Evolutionary conservation across 164 flowering plant genomes (phyloP).

Genomic region (Vitis rotundifolia): DNA sequence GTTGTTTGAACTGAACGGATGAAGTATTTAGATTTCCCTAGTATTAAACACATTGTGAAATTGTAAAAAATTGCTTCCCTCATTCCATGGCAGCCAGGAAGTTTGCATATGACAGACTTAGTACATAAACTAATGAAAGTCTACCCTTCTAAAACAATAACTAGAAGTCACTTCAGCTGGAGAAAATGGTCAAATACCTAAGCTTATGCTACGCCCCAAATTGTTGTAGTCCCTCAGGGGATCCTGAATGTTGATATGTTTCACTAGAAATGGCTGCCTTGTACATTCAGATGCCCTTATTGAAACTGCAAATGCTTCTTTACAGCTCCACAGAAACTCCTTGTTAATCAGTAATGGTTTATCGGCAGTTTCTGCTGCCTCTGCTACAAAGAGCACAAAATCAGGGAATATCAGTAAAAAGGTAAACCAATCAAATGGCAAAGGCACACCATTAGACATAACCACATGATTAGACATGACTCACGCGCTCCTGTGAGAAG

Average conservation of each 20-base stretch:
- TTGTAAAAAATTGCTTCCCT: too few relatives aligned
- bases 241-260: slow-evolving; percentile 38
- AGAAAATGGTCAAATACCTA: slow-evolving; percentile 20
- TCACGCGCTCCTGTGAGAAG: slow-evolving; percentile 23
- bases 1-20: too few relatives aligned
- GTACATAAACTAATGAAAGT: too few relatives aligned
- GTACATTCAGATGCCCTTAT: slow-evolving; percentile 9
- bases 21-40: too few relatives aligned
- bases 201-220: slow-evolving; percentile 39
- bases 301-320: slow-evolving; percentile 17
- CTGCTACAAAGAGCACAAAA: slow-evolving; percentile 11
- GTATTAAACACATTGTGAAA: too few relatives aligned
- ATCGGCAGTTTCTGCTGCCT: slow-evolving; percentile 10
- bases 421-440: background rate
- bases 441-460: background rate
- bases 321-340: slow-evolving; percentile 23
- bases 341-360: slow-evolving; percentile 19
- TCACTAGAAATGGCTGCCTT: slow-evolving; percentile 14
- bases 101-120: background rate
- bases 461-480: background rate
- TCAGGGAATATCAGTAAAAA: background rate
- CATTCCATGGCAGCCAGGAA: too few relatives aligned
- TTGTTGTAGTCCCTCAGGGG: slow-evolving; percentile 37
- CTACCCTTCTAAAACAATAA: background rate
- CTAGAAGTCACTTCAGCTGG: background rate